A percentile compares a stretch with the other conserved stretches of the same genome.
These are phyloP conservation scores for Fusarium solani-melongenae DNA, from an alignment of 2,329 filamentous ascomycete genomes.

Conservation along the genomic window DNA sequence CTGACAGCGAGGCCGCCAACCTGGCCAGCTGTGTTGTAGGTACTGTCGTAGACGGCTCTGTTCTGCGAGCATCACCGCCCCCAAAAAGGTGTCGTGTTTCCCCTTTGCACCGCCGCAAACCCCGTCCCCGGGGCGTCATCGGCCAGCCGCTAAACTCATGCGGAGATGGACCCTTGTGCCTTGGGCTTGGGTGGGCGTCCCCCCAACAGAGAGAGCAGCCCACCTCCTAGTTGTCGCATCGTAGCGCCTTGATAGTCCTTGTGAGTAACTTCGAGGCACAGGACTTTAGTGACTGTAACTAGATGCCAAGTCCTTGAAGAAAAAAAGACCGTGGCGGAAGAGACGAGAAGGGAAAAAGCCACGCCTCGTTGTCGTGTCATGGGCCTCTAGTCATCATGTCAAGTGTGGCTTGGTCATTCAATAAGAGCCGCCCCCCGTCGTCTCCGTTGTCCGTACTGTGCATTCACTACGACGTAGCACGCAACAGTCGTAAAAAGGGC, in stretches of 20 bases:
- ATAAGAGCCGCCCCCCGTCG: background rate
- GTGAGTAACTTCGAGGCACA: background rate
- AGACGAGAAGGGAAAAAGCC: background rate
- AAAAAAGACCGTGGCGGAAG: background rate
- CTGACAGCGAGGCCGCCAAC: slow-evolving; percentile 37
- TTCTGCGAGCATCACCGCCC: background rate
- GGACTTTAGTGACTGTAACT: background rate
- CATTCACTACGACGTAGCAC: background rate
- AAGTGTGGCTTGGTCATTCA: slow-evolving; percentile 18
- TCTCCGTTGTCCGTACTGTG: background rate
- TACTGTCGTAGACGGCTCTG: background rate
- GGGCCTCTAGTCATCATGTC: slow-evolving; percentile 16
- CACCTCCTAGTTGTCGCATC: background rate
- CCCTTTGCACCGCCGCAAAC: slow-evolving; percentile 16
- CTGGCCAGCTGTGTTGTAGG: background rate
- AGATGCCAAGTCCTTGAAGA: background rate
- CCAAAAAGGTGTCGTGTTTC: slow-evolving; percentile 3
- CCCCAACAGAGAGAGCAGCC: background rate
- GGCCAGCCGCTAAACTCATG: background rate
- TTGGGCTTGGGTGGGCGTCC: slow-evolving; percentile 2
- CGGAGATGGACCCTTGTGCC: slow-evolving; percentile 6
- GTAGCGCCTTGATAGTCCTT: background rate
- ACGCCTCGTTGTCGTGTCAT: background rate
- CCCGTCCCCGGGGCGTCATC: background rate
- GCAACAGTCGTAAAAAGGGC: background rate